Evolutionary conservation across 1,139 yeast genomes (phyloP).

Genomic region (Diutina catenulata): DNA sequence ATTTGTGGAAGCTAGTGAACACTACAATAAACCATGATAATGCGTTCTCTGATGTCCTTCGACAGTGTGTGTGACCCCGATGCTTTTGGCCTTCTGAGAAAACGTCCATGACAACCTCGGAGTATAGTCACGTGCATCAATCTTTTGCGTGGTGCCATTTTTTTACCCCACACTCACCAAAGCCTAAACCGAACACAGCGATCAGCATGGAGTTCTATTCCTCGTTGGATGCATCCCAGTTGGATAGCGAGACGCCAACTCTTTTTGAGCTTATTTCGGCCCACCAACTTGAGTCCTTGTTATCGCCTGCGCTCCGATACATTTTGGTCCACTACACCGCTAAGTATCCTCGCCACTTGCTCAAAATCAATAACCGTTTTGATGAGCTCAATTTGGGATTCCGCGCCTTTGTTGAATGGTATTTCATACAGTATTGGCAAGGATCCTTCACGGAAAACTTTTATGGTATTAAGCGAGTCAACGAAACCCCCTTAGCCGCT

Average conservation of each 20-base stretch:
- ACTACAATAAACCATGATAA: too few relatives aligned
- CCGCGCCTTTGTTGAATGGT: slow-evolving; percentile 63
- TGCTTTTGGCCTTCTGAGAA: too few relatives aligned
- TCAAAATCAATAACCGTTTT: slow-evolving; percentile 52
- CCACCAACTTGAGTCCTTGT: slow-evolving; percentile 60
- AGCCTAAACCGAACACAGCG: too few relatives aligned
- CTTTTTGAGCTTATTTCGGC: slow-evolving; percentile 76
- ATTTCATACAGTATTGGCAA: slow-evolving; percentile 63
- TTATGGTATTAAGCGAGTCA: slow-evolving; percentile 72
- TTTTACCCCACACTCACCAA: too few relatives aligned
- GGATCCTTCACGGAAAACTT: slow-evolving; percentile 87
- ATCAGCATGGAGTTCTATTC: slow-evolving; percentile 73
- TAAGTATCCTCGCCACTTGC: slow-evolving; percentile 58
- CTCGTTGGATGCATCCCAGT: slow-evolving; percentile 61
- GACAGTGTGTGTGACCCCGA: too few relatives aligned
- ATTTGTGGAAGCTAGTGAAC: too few relatives aligned
- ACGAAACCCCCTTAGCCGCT: slow-evolving; percentile 26
- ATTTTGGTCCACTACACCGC: slow-evolving; percentile 75
- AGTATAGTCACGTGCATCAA: too few relatives aligned
- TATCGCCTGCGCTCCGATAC: slow-evolving; percentile 77
- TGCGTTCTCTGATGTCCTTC: too few relatives aligned
- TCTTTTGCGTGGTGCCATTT: too few relatives aligned
- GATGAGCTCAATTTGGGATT: slow-evolving; percentile 63
- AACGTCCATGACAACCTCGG: too few relatives aligned
- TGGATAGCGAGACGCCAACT: slow-evolving; percentile 71